phyloP scores from a whole-genome alignment of 805 yeast genomes.

The Zygosaccharomyces rouxii region DNA sequence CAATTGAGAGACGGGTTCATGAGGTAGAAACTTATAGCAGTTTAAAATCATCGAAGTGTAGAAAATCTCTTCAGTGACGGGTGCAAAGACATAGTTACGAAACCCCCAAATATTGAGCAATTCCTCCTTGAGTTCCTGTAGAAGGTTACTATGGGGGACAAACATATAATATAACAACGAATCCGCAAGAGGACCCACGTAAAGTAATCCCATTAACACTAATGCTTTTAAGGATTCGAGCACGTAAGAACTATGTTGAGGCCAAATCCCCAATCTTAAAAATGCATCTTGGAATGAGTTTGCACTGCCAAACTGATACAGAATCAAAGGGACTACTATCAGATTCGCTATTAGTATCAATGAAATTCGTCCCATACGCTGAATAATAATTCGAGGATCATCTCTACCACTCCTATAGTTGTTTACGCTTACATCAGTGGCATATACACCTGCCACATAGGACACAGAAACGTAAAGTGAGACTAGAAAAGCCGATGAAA shows the following conservation, averaged over 20 bases:
- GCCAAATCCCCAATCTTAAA: conserved; percentile 24
- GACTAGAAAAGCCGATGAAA: conserved; percentile 8
- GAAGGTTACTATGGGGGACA: conserved; percentile 12
- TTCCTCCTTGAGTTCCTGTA: conserved; percentile 18
- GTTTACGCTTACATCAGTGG: conserved; percentile 17
- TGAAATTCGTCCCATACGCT: conserved; percentile 24
- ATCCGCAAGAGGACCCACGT: conserved; percentile 28
- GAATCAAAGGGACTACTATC: conserved; percentile 20
- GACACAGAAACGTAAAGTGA: conserved; percentile 26
- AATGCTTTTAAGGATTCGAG: conserved; percentile 15
- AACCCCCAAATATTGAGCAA: conserved; percentile 30
- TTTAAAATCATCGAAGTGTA: conserved; percentile 32
- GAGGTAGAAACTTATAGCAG: conserved; percentile 16
- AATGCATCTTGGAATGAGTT: conserved; percentile 14
- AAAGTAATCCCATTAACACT: conserved; percentile 19
- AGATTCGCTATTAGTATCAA: conserved; percentile 17
- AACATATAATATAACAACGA: conserved; percentile 19
- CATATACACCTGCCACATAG: conserved; percentile 27
- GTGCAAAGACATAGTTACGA: conserved; percentile 34
- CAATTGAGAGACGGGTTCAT: conserved; percentile 5
- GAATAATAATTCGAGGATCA: conserved; percentile 28
- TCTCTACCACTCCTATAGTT: conserved; percentile 28
- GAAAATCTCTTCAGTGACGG: conserved; percentile 34
- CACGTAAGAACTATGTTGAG: conserved; percentile 17
- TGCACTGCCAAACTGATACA: background rate